Evolutionary conservation across 148 eudicot species (phyloP), one percentile per base, ranked within the genome.

Genomic region (Heliamphora exappendiculata): DNA sequence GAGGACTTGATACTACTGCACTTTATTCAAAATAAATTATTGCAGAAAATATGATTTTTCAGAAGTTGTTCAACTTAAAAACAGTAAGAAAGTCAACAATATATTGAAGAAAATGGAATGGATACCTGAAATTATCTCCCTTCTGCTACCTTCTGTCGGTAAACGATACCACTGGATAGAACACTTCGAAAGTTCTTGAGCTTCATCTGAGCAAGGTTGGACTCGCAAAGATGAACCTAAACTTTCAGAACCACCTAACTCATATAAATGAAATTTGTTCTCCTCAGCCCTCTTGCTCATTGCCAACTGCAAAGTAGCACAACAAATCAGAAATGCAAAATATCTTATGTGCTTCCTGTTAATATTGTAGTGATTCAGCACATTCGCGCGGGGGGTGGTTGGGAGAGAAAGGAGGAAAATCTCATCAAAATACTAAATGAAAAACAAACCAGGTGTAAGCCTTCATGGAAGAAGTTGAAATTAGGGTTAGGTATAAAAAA

Each of bases 161-260:
- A 92, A 74, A 75, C 98, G 96, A 76, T 83, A 95, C 98, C 98
- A 95, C 83, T 95, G 98, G 73, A 95, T 83, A 2, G 90, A 87
- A 75, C 97, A 92, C 79, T 87, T 91, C 59, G 92, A 81, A 69
- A 92, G 94, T 69, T 95, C 97, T 72, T 86, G 79, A 75, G 96
- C 91, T 45, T 85, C 91, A 73, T 86, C 85, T 24, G 90, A 84
- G 70, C 92, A 89, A 34, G 91, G 84, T 31, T 88, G 90, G 65
- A 95, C 79, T 73, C 84, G 81, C 74, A 95, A 82, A 81, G 91
- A 85, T 65, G 97, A 92, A 55, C 97, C 98, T 80, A 95, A 81
- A 60, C 83, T 84, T 86, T 85, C 89, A 72, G 86, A 81, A 41
- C 98, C 98, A 47, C 80, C 85, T 33, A 95, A 79, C 72, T 86